A percentile compares a stretch with the other conserved stretches of the same genome.
Conservation (phyloP, 2,329 filamentous ascomycete species). For the Colletotrichum sublineola region DNA sequence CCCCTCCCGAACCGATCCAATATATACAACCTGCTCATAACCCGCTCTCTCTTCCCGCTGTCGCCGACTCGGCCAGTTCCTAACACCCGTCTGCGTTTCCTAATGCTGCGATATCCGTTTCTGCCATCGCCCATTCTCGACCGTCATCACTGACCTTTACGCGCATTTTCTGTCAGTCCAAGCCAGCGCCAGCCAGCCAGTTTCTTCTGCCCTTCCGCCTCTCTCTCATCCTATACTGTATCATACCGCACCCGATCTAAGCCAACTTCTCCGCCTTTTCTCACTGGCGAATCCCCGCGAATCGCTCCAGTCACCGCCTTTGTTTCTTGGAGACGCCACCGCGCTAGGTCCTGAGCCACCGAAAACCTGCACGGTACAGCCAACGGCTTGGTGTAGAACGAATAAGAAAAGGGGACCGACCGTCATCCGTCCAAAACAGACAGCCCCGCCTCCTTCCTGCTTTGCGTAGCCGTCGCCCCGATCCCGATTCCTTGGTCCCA, state of each 20-base stretch:
- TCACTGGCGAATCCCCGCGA: slow-evolving; percentile 41
- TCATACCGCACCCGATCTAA: not conserved
- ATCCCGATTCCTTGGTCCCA: slow-evolving; percentile 36
- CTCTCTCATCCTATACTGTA: not conserved
- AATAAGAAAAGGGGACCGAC: slow-evolving; percentile 38
- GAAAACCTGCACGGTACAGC: slow-evolving; percentile 40
- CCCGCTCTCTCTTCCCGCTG: slow-evolving; percentile 20
- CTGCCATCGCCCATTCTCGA: slow-evolving; percentile 34
- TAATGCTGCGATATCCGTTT: slow-evolving; percentile 34
- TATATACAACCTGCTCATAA: slow-evolving; percentile 18
- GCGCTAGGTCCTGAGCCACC: slow-evolving; percentile 42
- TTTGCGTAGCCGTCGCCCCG: slow-evolving; percentile 19
- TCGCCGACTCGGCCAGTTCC: slow-evolving; percentile 19
- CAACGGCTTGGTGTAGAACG: slow-evolving; percentile 41
- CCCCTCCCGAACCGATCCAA: slow-evolving; percentile 24
- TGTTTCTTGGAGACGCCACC: slow-evolving; percentile 43
- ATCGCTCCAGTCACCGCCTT: slow-evolving; percentile 45
- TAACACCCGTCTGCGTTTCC: slow-evolving; percentile 39
- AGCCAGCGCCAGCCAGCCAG: slow-evolving; percentile 19
- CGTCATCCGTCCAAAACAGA: slow-evolving; percentile 37
- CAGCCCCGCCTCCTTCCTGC: slow-evolving; percentile 20
- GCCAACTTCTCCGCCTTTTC: slow-evolving; percentile 16
- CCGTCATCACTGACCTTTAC: slow-evolving; percentile 31
- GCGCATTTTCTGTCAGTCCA: slow-evolving; percentile 5
- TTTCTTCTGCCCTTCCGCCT: slow-evolving; percentile 25